These are phyloP conservation scores for Neophaeococcomyces mojaviensis DNA, from an alignment of 2,329 filamentous ascomycete species.

Conservation along the genomic window DNA sequence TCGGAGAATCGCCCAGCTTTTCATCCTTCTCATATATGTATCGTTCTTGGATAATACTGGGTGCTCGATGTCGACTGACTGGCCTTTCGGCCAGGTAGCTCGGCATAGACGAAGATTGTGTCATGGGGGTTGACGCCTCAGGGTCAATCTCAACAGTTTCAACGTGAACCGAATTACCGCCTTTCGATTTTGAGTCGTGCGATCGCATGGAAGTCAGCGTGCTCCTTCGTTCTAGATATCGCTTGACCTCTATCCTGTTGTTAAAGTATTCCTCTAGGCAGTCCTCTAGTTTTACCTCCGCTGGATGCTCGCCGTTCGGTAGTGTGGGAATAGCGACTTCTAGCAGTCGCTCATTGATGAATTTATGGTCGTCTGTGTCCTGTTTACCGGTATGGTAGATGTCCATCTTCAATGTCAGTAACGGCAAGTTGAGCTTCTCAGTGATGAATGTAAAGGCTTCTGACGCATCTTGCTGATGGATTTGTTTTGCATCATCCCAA, in stretches of 20 bases:
- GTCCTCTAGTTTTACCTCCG: slow-evolving; percentile 72
- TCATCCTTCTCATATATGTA: slow-evolving; percentile 38
- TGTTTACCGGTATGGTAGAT: slow-evolving; percentile 87
- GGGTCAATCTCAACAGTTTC: slow-evolving; percentile 35
- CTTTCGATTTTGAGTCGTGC: slow-evolving; percentile 28
- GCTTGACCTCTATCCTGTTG: slow-evolving; percentile 78
- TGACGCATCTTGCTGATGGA: slow-evolving; percentile 89
- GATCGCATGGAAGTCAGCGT: slow-evolving; percentile 43
- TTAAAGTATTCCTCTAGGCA: slow-evolving; percentile 95
- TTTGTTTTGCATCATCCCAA: slow-evolving; percentile 69
- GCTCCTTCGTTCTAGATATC: slow-evolving; percentile 59
- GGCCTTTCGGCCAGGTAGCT: slow-evolving; percentile 24
- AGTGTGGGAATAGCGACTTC: slow-evolving; percentile 73
- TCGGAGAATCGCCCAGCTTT: slow-evolving; percentile 30
- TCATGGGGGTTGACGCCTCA: slow-evolving; percentile 23
- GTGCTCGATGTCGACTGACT: slow-evolving; percentile 25
- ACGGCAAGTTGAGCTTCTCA: slow-evolving; percentile 74
- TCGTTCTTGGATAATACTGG: slow-evolving; percentile 38
- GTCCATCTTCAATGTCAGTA: slow-evolving; percentile 87
- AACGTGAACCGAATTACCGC: slow-evolving; percentile 31
- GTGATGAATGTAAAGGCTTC: slow-evolving; percentile 95
- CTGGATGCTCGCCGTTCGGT: slow-evolving; percentile 57
- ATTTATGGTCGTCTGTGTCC: slow-evolving; percentile 84
- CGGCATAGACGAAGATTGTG: slow-evolving; percentile 30
- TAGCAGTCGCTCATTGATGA: slow-evolving; percentile 81